Conservation (phyloP, 2,329 filamentous ascomycete genomes). For the Grosmannia huntii region DNA sequence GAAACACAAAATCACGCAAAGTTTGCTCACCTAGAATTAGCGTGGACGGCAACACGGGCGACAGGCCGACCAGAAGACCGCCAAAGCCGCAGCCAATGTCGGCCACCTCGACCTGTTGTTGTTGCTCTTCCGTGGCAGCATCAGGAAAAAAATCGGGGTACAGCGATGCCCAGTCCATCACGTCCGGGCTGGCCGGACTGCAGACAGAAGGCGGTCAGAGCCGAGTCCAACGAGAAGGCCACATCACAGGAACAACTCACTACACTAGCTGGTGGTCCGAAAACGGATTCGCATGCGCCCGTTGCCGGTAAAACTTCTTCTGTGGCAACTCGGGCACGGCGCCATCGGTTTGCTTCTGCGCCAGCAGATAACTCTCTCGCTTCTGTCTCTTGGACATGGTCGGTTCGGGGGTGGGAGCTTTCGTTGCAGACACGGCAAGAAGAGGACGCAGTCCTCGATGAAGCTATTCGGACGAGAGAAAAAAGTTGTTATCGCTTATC, state of each 20-base stretch:
- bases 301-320: slow-evolving; percentile 93
- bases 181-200: slow-evolving; percentile 63
- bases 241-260: slow-evolving; percentile 21
- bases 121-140: neutral
- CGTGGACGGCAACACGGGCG: slow-evolving; percentile 67
- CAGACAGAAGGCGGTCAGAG: neutral
- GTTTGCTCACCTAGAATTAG: slow-evolving; percentile 61
- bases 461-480: neutral
- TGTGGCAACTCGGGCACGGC: slow-evolving; percentile 56
- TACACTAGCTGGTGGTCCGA: slow-evolving; percentile 85
- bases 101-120: slow-evolving; percentile 59
- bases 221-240: neutral
- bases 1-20: too few species aligned
- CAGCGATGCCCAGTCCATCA: slow-evolving; percentile 84
- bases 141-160: slow-evolving; percentile 59
- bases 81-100: slow-evolving; percentile 98
- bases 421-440: neutral
- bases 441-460: neutral
- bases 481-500: neutral
- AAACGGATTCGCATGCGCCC: slow-evolving; percentile 96
- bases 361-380: slow-evolving; percentile 46
- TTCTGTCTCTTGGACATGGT: slow-evolving; percentile 41
- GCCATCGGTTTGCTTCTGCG: slow-evolving; percentile 38
- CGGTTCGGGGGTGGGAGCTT: neutral
- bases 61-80: slow-evolving; percentile 74